phyloP scores from a whole-genome alignment of 169 alveolate species.

The Plasmodium gonderi region DNA sequence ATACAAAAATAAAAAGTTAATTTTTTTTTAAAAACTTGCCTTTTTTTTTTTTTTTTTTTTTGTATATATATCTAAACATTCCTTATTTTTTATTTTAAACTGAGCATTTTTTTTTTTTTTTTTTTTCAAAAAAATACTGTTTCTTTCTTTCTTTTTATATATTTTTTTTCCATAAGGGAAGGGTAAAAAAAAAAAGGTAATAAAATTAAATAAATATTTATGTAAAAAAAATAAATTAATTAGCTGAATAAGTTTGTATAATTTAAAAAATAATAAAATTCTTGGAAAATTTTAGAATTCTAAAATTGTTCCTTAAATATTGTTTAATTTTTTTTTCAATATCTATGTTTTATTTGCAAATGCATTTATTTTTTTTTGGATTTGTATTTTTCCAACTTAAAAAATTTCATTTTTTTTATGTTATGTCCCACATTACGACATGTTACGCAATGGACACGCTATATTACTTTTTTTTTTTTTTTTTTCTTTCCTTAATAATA shows the following conservation, averaged over 20 bases:
- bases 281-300: not conserved
- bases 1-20: too few relatives aligned
- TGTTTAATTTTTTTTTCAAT: not conserved
- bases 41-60: too few relatives aligned
- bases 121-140: too few relatives aligned
- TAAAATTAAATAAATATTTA: too few relatives aligned
- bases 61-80: too few relatives aligned
- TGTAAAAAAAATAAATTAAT: not conserved
- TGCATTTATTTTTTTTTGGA: not conserved
- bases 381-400: not conserved
- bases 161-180: not conserved
- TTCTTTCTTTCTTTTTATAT: too few relatives aligned
- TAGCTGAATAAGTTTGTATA: not conserved
- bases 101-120: too few relatives aligned
- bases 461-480: not conserved
- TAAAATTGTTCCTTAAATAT: not conserved
- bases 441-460: too few relatives aligned
- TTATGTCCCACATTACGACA: too few relatives aligned
- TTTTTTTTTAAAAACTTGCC: too few relatives aligned
- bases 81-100: too few relatives aligned
- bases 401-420: not conserved
- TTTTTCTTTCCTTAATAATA: not conserved
- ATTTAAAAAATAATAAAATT: not conserved
- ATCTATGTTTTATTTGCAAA: not conserved
- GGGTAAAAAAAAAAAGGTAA: not conserved